Evolutionary conservation across 768 basidiomycete genomes (phyloP).

Genomic region (Hygrocybe punicea): DNA sequence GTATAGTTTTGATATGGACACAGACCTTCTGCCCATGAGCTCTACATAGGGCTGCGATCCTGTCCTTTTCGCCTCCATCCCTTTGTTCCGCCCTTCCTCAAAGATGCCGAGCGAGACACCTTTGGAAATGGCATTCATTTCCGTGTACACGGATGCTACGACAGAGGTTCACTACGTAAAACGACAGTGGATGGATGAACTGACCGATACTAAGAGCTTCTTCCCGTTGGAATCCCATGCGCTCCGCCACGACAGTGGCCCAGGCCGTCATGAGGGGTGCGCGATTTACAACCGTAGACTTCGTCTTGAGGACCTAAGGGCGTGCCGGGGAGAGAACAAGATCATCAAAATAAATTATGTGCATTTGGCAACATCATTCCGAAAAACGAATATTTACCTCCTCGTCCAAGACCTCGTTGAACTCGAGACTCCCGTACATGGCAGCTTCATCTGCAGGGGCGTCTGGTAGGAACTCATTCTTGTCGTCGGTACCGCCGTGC

Average conservation of each 20-base stretch:
- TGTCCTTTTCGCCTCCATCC: slow-evolving; percentile 50
- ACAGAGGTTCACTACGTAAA: background rate
- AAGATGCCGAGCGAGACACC: slow-evolving; percentile 81
- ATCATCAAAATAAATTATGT: slow-evolving; percentile 3
- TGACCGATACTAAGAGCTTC: slow-evolving; percentile 90
- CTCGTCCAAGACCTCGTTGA: slow-evolving; percentile 71
- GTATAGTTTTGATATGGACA: too few relatives aligned
- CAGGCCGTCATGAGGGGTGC: slow-evolving; percentile 95
- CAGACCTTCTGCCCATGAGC: slow-evolving; percentile 72
- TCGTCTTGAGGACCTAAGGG: slow-evolving; percentile 57
- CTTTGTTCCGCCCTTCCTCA: slow-evolving; percentile 50
- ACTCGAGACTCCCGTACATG: slow-evolving; percentile 56
- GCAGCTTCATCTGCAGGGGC: slow-evolving; percentile 49
- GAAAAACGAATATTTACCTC: slow-evolving; percentile 40
- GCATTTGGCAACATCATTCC: background rate
- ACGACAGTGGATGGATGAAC: slow-evolving; percentile 19
- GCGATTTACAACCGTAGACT: slow-evolving; percentile 74
- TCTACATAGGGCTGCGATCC: slow-evolving; percentile 83
- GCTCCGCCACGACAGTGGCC: slow-evolving; percentile 82
- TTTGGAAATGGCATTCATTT: slow-evolving; percentile 85
- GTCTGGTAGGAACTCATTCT: slow-evolving; percentile 59
- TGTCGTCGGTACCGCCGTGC: slow-evolving; percentile 48
- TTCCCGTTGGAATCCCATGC: slow-evolving; percentile 79
- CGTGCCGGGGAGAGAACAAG: too few relatives aligned
- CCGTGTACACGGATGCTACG: slow-evolving; percentile 86